These are phyloP conservation scores for Neurospora sp. DNA, from an alignment of 2,329 filamentous ascomycete species.

Conservation along the genomic window DNA sequence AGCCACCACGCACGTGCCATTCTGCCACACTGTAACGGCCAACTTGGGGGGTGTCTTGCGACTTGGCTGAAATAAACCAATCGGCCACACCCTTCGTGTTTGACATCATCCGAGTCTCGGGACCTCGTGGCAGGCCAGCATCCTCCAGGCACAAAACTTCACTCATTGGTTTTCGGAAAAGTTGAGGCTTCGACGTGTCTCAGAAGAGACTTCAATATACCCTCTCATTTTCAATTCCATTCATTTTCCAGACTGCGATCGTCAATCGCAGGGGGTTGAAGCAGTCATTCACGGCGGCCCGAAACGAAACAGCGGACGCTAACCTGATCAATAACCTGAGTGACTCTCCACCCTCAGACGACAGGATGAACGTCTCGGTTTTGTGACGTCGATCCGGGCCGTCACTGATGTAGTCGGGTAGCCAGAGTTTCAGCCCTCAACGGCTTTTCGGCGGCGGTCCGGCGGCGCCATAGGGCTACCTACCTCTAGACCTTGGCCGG, in stretches of 20 bases:
- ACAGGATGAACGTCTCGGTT: background rate
- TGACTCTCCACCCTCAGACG: background rate
- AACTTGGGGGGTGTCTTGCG: background rate
- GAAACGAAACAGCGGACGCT: background rate
- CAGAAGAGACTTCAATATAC: background rate
- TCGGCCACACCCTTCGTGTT: background rate
- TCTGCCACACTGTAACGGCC: background rate
- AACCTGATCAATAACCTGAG: background rate
- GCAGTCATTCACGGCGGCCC: background rate
- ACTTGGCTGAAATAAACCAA: background rate
- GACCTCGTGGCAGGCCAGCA: background rate
- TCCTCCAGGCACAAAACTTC: background rate
- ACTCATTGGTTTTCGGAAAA: background rate
- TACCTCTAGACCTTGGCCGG: background rate
- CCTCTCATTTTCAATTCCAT: background rate
- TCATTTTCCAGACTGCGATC: background rate
- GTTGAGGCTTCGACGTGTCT: background rate
- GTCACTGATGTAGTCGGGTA: background rate
- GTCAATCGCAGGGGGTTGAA: background rate
- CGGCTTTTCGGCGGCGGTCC: background rate
- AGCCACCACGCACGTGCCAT: background rate
- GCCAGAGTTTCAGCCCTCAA: background rate
- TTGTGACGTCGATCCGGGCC: background rate
- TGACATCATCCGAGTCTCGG: background rate
- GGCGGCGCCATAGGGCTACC: background rate